Percentiles rank a stretch among this genome's conserved stretches.
Evolutionary conservation across 345 rosid species (phyloP).

Genomic region (Alliaria petiolata): DNA sequence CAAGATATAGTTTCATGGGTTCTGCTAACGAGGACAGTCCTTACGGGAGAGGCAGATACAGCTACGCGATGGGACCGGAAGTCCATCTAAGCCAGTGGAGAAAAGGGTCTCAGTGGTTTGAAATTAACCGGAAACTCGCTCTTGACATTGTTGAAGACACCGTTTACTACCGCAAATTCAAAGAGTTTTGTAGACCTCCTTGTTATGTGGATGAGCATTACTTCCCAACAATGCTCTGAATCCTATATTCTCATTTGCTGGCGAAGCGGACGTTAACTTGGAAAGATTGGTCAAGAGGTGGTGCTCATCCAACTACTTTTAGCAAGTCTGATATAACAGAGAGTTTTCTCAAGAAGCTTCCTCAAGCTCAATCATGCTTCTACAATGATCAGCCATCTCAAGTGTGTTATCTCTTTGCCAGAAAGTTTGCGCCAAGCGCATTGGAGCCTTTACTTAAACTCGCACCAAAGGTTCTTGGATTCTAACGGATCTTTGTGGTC

Average conservation of each 20-base stretch:
- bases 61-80: constrained; percentile 61
- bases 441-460: constrained; percentile 56
- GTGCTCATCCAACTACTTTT: constrained; percentile 81
- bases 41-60: constrained; percentile 73
- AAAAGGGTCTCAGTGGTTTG: constrained; percentile 95
- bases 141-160: constrained; percentile 49
- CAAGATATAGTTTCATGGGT: constrained; percentile 71
- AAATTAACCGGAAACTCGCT: constrained; percentile 65
- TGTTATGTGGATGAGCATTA: constrained; percentile 96
- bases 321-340: constrained; percentile 50
- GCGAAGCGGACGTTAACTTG: constrained; percentile 77
- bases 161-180: constrained; percentile 62
- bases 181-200: constrained; percentile 56
- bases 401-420: constrained; percentile 63
- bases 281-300: constrained; percentile 89
- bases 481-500: constrained; percentile 22
- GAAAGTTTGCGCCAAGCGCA: constrained; percentile 76
- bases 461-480: constrained; percentile 54
- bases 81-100: constrained; percentile 76
- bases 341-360: constrained; percentile 48
- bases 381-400: constrained; percentile 52
- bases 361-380: constrained; percentile 38
- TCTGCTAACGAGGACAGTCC: constrained; percentile 72
- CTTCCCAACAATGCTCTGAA: constrained; percentile 82
- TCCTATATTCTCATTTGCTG: constrained; percentile 44